Conservation (phyloP, 345 rosid genomes). For the Cochlearia excelsa region DNA sequence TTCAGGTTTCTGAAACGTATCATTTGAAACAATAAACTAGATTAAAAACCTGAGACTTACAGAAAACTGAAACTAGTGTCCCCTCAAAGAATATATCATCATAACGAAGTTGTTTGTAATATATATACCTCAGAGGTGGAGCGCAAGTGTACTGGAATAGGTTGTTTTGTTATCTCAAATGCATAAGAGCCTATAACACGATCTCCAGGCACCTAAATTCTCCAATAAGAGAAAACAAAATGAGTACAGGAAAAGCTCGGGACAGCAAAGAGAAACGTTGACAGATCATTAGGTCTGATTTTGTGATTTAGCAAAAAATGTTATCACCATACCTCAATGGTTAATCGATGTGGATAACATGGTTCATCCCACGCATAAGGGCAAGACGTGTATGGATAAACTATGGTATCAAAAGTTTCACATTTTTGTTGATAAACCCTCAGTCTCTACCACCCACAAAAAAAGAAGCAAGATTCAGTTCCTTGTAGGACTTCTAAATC, state of each 20-base stretch:
- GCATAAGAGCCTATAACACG: slow-evolving; percentile 73
- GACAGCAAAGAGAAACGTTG: slow-evolving; percentile 14
- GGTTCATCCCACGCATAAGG: slow-evolving; percentile 99
- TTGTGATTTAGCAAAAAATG: slow-evolving; percentile 12
- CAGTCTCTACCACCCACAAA: slow-evolving; percentile 50
- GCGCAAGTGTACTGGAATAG: slow-evolving; percentile 54
- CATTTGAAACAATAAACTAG: slow-evolving; percentile 19
- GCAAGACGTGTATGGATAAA: slow-evolving; percentile 73
- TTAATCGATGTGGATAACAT: slow-evolving; percentile 77
- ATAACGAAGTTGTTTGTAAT: slow-evolving; percentile 12
- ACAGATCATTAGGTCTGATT: slow-evolving; percentile 1
- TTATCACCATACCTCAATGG: slow-evolving; percentile 60
- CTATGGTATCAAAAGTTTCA: slow-evolving; percentile 75
- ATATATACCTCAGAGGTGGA: slow-evolving; percentile 69
- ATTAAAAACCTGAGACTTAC: slow-evolving; percentile 1
- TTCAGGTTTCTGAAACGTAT: slow-evolving; percentile 71
- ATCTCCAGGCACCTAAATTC: slow-evolving; percentile 76
- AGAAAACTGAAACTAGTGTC: slow-evolving; percentile 21
- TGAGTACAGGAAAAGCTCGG: slow-evolving; percentile 15
- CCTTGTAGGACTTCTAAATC: slow-evolving; percentile 17
- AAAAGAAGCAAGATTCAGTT: slow-evolving; percentile 18
- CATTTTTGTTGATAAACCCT: slow-evolving; percentile 85
- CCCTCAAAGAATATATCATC: slow-evolving; percentile 10
- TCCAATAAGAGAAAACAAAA: slow-evolving; percentile 19
- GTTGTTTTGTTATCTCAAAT: slow-evolving; percentile 71